Evolutionary conservation across 495 filamentous ascomycete genomes (phyloP).

Genomic region (Trichoderma orchidacearum): DNA sequence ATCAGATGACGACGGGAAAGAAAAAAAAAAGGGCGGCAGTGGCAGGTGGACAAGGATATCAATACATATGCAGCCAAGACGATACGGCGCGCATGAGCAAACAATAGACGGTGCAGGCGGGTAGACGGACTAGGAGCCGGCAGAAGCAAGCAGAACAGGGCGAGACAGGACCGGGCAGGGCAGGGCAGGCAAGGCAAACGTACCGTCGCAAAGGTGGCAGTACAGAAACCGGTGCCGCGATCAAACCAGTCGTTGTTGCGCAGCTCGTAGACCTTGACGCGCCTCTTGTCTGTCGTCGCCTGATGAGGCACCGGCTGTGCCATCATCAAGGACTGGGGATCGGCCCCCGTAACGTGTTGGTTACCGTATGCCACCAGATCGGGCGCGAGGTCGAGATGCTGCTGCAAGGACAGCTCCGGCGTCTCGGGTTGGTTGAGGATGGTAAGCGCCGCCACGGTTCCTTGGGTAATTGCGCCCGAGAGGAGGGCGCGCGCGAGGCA

Average conservation of each 20-base stretch:
- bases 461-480: slow-evolving; percentile 18
- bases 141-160: background rate
- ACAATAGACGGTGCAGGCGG: background rate
- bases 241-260: slow-evolving; percentile 99
- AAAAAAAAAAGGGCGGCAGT: no score
- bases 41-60: no score
- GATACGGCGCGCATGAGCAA: background rate
- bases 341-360: slow-evolving; percentile 20
- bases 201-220: slow-evolving; percentile 63
- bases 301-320: slow-evolving; percentile 74
- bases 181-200: slow-evolving; percentile 19
- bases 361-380: slow-evolving; percentile 19
- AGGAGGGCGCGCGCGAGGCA: slow-evolving; percentile 11
- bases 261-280: slow-evolving; percentile 98
- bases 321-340: slow-evolving; percentile 49
- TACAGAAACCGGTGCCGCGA: slow-evolving; percentile 91
- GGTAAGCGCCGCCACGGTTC: slow-evolving; percentile 33
- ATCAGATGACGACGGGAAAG: no score
- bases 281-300: slow-evolving; percentile 79
- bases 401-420: slow-evolving; percentile 29
- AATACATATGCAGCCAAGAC: no score
- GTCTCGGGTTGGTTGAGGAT: slow-evolving; percentile 24
- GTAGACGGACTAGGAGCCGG: background rate
- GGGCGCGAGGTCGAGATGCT: slow-evolving; percentile 27
- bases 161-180: slow-evolving; percentile 3